Percentiles rank a stretch among this genome's conserved stretches.
phyloP scores from a whole-genome alignment of 768 basidiomycete genomes.

The Termitomyces heimii region DNA sequence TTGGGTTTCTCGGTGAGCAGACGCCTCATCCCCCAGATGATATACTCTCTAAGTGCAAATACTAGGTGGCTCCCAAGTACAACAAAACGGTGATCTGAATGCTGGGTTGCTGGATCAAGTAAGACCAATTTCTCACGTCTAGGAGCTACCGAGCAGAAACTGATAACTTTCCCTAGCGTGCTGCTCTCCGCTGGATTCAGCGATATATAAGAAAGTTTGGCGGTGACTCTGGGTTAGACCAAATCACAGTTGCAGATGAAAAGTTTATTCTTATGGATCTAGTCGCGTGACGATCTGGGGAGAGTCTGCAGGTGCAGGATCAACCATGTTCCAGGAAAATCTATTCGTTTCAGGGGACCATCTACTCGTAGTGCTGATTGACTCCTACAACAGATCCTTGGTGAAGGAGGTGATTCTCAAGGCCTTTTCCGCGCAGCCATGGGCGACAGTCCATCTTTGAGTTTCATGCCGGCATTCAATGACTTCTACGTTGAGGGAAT shows the following conservation, averaged over 20 bases:
- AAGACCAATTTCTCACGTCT: background rate
- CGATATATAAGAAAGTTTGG: conserved; percentile 30
- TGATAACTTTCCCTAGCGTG: conserved; percentile 16
- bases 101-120: conserved; percentile 37
- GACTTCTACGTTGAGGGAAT: conserved; percentile 28
- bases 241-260: background rate
- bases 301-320: conserved; percentile 35
- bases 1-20: conserved; percentile 32
- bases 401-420: conserved; percentile 29
- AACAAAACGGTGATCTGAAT: conserved; percentile 27
- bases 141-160: background rate
- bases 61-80: conserved; percentile 27
- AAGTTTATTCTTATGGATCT: background rate
- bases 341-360: background rate
- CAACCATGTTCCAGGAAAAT: conserved; percentile 34
- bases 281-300: conserved; percentile 39
- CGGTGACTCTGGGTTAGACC: conserved; percentile 25
- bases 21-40: background rate
- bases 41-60: background rate
- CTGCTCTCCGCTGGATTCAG: conserved; percentile 32
- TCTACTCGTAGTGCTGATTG: background rate
- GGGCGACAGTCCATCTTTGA: conserved; percentile 39
- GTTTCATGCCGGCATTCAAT: conserved; percentile 25
- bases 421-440: conserved; percentile 35
- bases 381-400: conserved; percentile 24